A percentile compares a stretch with the other conserved stretches of the same genome.
phyloP scores from a whole-genome alignment of 768 basidiomycete genomes.

The Hericium coralloides region DNA sequence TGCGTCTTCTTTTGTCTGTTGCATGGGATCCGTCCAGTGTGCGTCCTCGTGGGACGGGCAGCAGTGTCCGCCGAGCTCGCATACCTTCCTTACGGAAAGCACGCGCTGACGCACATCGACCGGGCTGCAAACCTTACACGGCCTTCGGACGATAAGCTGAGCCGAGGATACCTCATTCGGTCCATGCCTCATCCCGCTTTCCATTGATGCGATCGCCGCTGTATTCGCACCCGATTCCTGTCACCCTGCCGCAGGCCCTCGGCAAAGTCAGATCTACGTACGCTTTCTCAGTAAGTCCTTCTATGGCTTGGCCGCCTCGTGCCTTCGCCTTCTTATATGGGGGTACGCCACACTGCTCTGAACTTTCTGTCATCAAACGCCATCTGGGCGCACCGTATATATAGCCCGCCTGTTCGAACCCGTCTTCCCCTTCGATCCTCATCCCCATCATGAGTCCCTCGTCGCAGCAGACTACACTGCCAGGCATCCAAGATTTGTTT shows the following conservation, averaged over 20 bases:
- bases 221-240: background rate
- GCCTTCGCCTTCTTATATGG: no score
- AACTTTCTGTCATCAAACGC: constrained; percentile 4
- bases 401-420: background rate
- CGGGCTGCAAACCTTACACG: background rate
- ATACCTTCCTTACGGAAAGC: background rate
- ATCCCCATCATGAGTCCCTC: constrained; percentile 7
- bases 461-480: constrained; percentile 14
- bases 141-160: background rate
- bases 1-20: background rate
- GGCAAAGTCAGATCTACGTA: background rate
- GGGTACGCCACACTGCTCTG: no score
- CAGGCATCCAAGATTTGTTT: constrained; percentile 22
- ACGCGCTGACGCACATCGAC: background rate
- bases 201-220: background rate
- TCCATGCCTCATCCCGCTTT: constrained; percentile 1
- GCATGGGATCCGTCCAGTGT: background rate
- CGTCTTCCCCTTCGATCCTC: background rate
- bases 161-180: constrained; percentile 3
- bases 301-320: background rate
- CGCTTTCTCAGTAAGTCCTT: background rate
- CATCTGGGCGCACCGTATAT: background rate
- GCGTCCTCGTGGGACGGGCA: background rate
- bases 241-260: background rate
- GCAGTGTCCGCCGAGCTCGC: no score